Conservation (phyloP, 2,329 filamentous ascomycete genomes). For the Ciborinia camelliae region DNA sequence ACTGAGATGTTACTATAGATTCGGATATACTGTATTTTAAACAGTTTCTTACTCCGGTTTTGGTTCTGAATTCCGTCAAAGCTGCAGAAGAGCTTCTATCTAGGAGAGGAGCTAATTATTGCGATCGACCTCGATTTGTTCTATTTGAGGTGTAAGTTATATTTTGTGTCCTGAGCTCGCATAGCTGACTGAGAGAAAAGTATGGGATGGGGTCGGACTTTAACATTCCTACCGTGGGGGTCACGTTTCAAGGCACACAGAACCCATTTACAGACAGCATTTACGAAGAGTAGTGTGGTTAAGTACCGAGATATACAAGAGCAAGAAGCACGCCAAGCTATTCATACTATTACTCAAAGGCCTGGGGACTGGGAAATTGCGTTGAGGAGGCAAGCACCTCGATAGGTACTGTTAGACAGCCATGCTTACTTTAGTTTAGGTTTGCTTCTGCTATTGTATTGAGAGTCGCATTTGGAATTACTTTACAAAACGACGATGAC, state of each 20-base stretch:
- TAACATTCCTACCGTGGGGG: constrained; percentile 46
- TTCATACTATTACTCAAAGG: not conserved
- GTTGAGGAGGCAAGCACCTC: not conserved
- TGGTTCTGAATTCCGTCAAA: constrained; percentile 45
- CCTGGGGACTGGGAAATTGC: constrained; percentile 15
- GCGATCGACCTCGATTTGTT: constrained; percentile 46
- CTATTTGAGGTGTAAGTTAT: constrained; percentile 28
- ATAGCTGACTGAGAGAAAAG: not conserved
- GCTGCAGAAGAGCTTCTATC: constrained; percentile 46
- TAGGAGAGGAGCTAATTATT: constrained; percentile 45
- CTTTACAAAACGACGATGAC: constrained; percentile 40
- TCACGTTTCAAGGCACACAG: constrained; percentile 45
- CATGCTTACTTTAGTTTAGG: constrained; percentile 29
- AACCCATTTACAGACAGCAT: constrained; percentile 44
- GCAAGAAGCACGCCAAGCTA: constrained; percentile 34
- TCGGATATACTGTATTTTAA: constrained; percentile 30
- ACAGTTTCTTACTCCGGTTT: constrained; percentile 37
- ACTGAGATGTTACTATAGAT: constrained; percentile 9
- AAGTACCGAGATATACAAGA: constrained; percentile 36
- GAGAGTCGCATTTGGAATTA: constrained; percentile 45
- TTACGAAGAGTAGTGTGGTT: constrained; percentile 41
- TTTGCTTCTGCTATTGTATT: constrained; percentile 45
- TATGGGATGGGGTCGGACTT: constrained; percentile 45
- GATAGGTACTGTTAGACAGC: not conserved
- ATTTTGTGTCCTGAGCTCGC: not conserved